Conservation (phyloP, 73 alveolate species). For the Tetrahymena borealis region DNA sequence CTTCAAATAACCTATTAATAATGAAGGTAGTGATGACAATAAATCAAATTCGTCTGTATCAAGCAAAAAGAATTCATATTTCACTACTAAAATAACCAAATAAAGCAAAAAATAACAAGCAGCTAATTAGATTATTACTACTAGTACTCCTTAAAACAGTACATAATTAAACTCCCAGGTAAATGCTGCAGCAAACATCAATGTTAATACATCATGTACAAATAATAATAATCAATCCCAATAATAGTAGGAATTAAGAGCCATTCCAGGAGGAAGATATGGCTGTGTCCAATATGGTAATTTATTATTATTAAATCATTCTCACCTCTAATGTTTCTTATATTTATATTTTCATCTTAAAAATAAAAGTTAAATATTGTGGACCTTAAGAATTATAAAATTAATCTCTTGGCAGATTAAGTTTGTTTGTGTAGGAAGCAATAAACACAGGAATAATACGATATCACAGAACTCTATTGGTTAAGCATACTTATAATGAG, state of each 20-base stretch:
- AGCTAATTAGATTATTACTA: neutral
- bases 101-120: neutral
- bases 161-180: neutral
- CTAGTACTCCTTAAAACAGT: neutral
- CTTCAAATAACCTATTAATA: neutral
- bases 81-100: neutral
- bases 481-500: neutral
- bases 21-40: neutral
- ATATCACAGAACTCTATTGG: constrained; percentile 22
- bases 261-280: constrained; percentile 32
- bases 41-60: neutral
- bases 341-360: no score
- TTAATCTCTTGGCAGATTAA: constrained; percentile 25
- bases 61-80: neutral
- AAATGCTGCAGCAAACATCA: constrained; percentile 14
- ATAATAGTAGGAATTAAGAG: neutral
- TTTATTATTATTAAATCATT: neutral
- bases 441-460: constrained; percentile 17
- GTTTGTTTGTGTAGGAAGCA: constrained; percentile 34
- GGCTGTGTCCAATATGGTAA: constrained; percentile 32
- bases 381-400: constrained; percentile 37
- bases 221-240: neutral
- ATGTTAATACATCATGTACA: neutral
- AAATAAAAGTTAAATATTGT: neutral
- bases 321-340: no score